These are phyloP conservation scores for Helianthus annuus DNA, from an alignment of 129 eudicot species.

Conservation along the genomic window HanXRQr2.0-SUNRISE NC_035437.2:155250418-155250917, in stretches of 20 bases:
- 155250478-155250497: no score
- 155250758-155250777: conserved; percentile 67
- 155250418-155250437: no score
- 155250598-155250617: background rate
- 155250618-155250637: conserved; percentile 18
- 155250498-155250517: no score
- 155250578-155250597: background rate
- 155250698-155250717: conserved; percentile 14
- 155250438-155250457: no score
- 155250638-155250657: conserved; percentile 27
- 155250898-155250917: conserved; percentile 20
- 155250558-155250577: no score
- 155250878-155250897: conserved; percentile 76
- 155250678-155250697: background rate
- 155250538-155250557: no score
- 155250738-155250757: conserved; percentile 78
- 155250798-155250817: conserved; percentile 27
- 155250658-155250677: conserved; percentile 14
- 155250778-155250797: conserved; percentile 67
- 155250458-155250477: no score
- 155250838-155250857: conserved; percentile 60
- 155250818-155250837: conserved; percentile 74
- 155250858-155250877: conserved; percentile 62
- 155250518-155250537: no score
- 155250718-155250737: background rate